These are phyloP conservation scores for Magnaporthales sp. DNA, from an alignment of 2,329 filamentous ascomycete genomes.

Conservation along the genomic window DNA sequence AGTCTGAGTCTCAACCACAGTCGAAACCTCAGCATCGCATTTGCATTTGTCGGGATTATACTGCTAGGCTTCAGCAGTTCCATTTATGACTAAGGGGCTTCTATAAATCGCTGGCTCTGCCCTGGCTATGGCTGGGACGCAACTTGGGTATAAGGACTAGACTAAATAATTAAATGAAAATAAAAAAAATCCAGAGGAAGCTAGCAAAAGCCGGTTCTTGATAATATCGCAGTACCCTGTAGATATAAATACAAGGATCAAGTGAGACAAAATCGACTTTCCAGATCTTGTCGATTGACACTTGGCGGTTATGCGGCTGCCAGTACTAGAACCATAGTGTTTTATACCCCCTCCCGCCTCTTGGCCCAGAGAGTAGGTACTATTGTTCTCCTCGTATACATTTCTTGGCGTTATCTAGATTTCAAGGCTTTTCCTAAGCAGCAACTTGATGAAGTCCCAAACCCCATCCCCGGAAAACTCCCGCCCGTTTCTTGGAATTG, in stretches of 20 bases:
- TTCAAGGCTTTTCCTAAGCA: background rate
- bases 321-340: background rate
- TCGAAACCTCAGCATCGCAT: conserved; percentile 65
- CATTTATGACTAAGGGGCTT: background rate
- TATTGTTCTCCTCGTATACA: background rate
- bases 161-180: too few species aligned
- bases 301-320: background rate
- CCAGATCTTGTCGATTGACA: background rate
- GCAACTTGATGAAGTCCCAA: background rate
- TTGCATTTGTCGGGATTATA: conserved; percentile 80
- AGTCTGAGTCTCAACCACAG: conserved; percentile 75
- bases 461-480: too few species aligned
- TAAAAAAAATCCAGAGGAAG: background rate
- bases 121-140: background rate
- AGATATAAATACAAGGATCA: background rate
- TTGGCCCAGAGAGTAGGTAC: too few species aligned
- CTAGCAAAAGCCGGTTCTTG: too few species aligned
- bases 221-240: background rate
- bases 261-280: background rate
- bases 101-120: background rate
- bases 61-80: conserved; percentile 79
- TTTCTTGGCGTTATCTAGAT: background rate
- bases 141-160: background rate
- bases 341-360: background rate
- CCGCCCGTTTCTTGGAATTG: background rate